Conservation (phyloP, 2,329 filamentous ascomycete genomes). For the Endoconidiophora laricicola region DNA sequence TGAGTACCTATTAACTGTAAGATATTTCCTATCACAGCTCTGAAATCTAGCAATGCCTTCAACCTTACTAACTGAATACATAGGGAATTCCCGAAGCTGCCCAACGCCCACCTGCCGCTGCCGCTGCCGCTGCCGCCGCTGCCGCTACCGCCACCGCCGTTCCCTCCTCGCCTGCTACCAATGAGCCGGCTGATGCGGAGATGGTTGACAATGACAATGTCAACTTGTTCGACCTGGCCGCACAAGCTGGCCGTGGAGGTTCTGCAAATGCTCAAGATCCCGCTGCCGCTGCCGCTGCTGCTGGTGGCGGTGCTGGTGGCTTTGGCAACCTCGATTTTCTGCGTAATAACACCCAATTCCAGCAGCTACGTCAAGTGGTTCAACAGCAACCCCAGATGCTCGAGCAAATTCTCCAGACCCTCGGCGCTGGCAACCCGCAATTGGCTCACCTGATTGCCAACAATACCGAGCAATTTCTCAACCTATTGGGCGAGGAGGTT, state of each 20-base stretch:
- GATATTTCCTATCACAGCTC: slow-evolving; percentile 19
- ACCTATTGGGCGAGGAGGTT: slow-evolving; percentile 72
- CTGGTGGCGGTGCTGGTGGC: slow-evolving; percentile 33
- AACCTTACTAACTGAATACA: slow-evolving; percentile 4
- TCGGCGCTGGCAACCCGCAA: slow-evolving; percentile 86
- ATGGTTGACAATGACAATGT: slow-evolving; percentile 44
- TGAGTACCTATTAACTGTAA: slow-evolving; percentile 78
- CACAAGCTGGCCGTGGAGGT: slow-evolving; percentile 44
- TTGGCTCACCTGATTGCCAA: slow-evolving; percentile 81
- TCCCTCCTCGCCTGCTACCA: no score
- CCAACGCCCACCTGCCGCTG: slow-evolving; percentile 36
- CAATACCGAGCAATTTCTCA: slow-evolving; percentile 86
- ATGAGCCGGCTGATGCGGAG: slow-evolving; percentile 21
- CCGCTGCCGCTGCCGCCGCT: slow-evolving; percentile 26
- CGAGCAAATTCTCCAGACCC: slow-evolving; percentile 91
- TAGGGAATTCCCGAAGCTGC: slow-evolving; percentile 78
- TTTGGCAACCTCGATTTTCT: slow-evolving; percentile 81
- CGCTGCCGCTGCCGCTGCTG: slow-evolving; percentile 32
- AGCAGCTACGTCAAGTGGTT: slow-evolving; percentile 90
- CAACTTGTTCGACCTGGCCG: slow-evolving; percentile 87
- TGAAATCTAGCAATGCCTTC: not conserved
- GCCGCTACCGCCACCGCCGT: slow-evolving; percentile 24
- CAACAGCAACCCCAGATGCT: slow-evolving; percentile 98
- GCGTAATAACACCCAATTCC: slow-evolving; percentile 90
- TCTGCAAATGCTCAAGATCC: slow-evolving; percentile 23